Evolutionary conservation across 768 basidiomycete species (phyloP).

Genomic region (Leccinellum rugosiceps): DNA sequence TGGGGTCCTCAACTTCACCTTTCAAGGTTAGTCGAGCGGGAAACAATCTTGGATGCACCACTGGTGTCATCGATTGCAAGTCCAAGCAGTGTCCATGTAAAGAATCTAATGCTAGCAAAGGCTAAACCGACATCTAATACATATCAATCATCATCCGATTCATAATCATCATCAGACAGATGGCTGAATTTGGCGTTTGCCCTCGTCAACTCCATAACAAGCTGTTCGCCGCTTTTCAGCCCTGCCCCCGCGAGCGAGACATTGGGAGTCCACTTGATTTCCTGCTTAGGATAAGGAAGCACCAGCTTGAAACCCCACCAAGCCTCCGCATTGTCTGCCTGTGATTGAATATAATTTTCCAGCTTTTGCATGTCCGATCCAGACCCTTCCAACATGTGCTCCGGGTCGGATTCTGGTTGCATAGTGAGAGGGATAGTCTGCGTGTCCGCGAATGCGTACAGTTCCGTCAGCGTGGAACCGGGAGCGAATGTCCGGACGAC

Average conservation of each 20-base stretch:
- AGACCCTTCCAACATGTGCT: conserved; percentile 36
- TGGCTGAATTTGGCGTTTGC: conserved; percentile 15
- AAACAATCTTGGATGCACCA: background rate
- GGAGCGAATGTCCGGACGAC: conserved; percentile 54
- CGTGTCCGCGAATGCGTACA: conserved; percentile 74
- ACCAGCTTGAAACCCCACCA: conserved; percentile 78
- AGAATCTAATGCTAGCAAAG: background rate
- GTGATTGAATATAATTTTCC: conserved; percentile 35
- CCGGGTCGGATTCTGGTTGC: conserved; percentile 40
- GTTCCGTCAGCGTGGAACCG: conserved; percentile 49
- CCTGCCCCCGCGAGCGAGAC: conserved; percentile 42
- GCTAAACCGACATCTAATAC: background rate
- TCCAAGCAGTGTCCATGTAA: background rate
- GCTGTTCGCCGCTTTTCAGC: conserved; percentile 57
- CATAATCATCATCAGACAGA: conserved; percentile 52
- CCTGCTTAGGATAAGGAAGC: conserved; percentile 66
- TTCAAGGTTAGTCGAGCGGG: background rate
- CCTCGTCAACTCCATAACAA: conserved; percentile 54
- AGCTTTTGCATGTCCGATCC: conserved; percentile 34
- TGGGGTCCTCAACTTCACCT: too few relatives aligned
- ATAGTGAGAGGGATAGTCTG: conserved; percentile 46
- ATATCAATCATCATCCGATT: conserved; percentile 45
- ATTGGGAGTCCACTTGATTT: conserved; percentile 49
- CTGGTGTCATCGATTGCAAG: background rate
- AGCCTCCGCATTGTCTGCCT: conserved; percentile 26